Base-by-base conservation (phyloP, 345 rosid genomes). In the Aethionema arabicum region DNA sequence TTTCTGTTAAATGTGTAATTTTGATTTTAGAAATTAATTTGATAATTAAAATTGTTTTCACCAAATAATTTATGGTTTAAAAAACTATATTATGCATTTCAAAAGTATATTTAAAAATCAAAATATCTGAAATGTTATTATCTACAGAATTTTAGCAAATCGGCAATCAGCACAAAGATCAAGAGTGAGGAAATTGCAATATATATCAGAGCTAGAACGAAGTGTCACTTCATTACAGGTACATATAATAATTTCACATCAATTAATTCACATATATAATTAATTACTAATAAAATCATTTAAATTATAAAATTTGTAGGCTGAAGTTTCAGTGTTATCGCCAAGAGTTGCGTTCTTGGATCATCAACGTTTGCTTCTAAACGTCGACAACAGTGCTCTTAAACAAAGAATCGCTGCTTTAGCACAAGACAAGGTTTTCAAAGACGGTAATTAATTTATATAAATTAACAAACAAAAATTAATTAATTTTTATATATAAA, bases 161-260 rank as follows among this genome's bases (percentile, higher is more conserved):
- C 74, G 98, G 54, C 98, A 91, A 70, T 91, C 98, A 9, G 96
- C 98, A 27, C 98, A 91, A 45, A 82, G 96, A 72, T 91, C 98
- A 66, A 79, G 98, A 56, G 98, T 88, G 64, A 80, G 91, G 73
- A 91, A 91, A 77, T 77, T 91, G 29, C 95, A 88, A 68, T 88
- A 91, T 78, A 91, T 91, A 59, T 88, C 95, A 33, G 96, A 88
- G 72, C 96, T 91, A 11, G 96, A 91, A 78, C 98, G 91, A 1
- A 82, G 88, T 68, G 90, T 91, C 33, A 85, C 84, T 41, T 76
- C 95, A 9, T 75, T 91, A 69, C 98, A 91, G 76, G 98, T 82
- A 63, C 37, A 35, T 36, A 32, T 54, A 61, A 7, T 54, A 27
- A 2, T 11, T 4, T 43, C 0, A 35, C 35, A 4, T n/a, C n/a